Percentiles rank a stretch among this genome's conserved stretches.
These are phyloP conservation scores for Colletotrichum eleusines DNA, from an alignment of 2,329 filamentous ascomycete genomes.

Conservation along the genomic window DNA sequence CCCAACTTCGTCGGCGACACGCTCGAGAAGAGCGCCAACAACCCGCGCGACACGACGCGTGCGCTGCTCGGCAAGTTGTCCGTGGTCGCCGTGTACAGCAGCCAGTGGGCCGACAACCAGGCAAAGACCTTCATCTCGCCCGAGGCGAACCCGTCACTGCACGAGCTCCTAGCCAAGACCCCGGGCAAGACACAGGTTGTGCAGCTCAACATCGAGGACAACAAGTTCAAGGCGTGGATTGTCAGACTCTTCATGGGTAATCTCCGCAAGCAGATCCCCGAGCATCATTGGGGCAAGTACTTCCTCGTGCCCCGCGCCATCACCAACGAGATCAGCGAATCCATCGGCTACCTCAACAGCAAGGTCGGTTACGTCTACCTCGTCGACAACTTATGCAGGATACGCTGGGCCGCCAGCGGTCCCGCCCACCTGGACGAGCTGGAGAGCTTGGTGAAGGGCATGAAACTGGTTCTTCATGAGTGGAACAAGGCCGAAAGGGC, in stretches of 20 bases:
- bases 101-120: conserved; percentile 88
- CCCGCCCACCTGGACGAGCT: conserved; percentile 74
- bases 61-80: conserved; percentile 79
- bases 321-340: conserved; percentile 71
- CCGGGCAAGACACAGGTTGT: conserved; percentile 74
- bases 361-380: conserved; percentile 96
- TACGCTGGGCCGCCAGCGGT: conserved; percentile 93
- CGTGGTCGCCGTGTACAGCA: conserved; percentile 85
- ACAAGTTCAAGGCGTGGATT: conserved; percentile 73
- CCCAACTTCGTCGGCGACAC: conserved; percentile 90
- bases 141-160: conserved; percentile 76
- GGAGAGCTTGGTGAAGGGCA: conserved; percentile 73
- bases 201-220: conserved; percentile 91
- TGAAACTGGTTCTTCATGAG: conserved; percentile 73
- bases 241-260: conserved; percentile 68
- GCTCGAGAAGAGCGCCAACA: conserved; percentile 67
- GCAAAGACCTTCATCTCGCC: conserved; percentile 76
- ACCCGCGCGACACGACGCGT: conserved; percentile 78
- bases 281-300: conserved; percentile 70
- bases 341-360: conserved; percentile 81
- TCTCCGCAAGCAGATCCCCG: conserved; percentile 62
- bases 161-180: conserved; percentile 68
- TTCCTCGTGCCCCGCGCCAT: conserved; percentile 71
- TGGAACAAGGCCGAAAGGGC: conserved; percentile 57
- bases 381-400: conserved; percentile 86